These are phyloP conservation scores for Cordyceps farinosa DNA, from an alignment of 2,329 filamentous ascomycete genomes.

Conservation along the genomic window DNA sequence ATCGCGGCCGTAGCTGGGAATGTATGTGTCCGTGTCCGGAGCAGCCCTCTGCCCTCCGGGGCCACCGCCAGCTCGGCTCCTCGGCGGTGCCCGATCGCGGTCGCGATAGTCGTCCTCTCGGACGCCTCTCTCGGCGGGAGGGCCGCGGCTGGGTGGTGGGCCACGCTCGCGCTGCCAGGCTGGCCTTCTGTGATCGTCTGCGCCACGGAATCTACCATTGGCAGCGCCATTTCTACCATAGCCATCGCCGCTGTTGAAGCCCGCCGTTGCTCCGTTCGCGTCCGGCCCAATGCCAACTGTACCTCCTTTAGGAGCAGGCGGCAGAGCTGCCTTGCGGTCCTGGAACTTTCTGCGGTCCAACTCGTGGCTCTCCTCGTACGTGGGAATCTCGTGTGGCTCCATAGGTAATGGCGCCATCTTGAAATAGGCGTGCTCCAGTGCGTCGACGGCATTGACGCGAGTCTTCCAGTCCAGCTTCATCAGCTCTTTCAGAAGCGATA, in stretches of 20 bases:
- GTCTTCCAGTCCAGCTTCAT: slow-evolving; percentile 84
- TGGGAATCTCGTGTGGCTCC: slow-evolving; percentile 79
- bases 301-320: slow-evolving; percentile 87
- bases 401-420: slow-evolving; percentile 73
- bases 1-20: slow-evolving; percentile 43
- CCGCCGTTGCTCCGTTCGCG: slow-evolving; percentile 43
- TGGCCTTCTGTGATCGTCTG: slow-evolving; percentile 45
- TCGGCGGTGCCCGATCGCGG: slow-evolving; percentile 36
- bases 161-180: slow-evolving; percentile 54
- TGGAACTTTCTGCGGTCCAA: slow-evolving; percentile 90
- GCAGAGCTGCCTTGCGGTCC: slow-evolving; percentile 76
- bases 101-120: slow-evolving; percentile 37
- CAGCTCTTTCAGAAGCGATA: slow-evolving; percentile 77
- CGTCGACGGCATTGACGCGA: slow-evolving; percentile 90
- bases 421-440: slow-evolving; percentile 90
- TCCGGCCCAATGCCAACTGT: slow-evolving; percentile 74
- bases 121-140: slow-evolving; percentile 39
- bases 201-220: slow-evolving; percentile 39
- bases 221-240: slow-evolving; percentile 42
- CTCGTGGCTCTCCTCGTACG: slow-evolving; percentile 92
- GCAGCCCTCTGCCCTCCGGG: slow-evolving; percentile 29
- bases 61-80: slow-evolving; percentile 30
- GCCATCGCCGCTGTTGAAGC: slow-evolving; percentile 50
- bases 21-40: slow-evolving; percentile 47
- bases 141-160: slow-evolving; percentile 32